phyloP scores from a whole-genome alignment of 768 basidiomycete genomes.

The Pseudohyphozyma bogoriensis region DNA sequence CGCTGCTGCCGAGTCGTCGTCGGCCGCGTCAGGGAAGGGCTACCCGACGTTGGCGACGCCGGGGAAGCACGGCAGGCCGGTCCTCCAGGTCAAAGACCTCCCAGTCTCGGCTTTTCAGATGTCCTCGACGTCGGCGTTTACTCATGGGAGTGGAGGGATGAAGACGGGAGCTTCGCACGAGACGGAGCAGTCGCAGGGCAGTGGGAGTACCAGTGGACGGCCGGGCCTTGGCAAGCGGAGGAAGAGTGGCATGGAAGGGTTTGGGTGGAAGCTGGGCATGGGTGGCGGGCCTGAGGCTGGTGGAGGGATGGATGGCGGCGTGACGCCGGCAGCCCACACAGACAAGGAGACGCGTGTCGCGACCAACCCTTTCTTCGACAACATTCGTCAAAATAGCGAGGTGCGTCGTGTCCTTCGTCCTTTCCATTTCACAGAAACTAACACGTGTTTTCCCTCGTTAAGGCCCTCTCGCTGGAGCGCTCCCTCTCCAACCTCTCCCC shows the following conservation, averaged over 20 bases:
- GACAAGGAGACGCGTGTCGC: constrained; percentile 11
- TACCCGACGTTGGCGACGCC: neutral
- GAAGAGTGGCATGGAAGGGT: constrained; percentile 17
- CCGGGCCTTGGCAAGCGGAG: constrained; percentile 22
- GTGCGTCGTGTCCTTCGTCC: constrained; percentile 13
- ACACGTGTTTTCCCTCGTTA: neutral
- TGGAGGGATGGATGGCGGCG: neutral
- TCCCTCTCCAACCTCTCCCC: constrained; percentile 27
- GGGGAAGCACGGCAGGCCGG: constrained; percentile 19
- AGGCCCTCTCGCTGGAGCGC: constrained; percentile 30
- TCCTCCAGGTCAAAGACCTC: constrained; percentile 34
- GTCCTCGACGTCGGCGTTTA: constrained; percentile 29
- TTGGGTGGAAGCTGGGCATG: neutral
- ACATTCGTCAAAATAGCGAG: constrained; percentile 49
- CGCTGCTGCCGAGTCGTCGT: neutral
- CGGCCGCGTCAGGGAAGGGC: too few species aligned
- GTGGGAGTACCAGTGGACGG: neutral
- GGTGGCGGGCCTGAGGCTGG: too few species aligned
- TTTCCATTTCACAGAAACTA: neutral
- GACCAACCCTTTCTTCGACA: constrained; percentile 87
- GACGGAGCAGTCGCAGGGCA: neutral
- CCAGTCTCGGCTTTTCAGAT: constrained; percentile 41
- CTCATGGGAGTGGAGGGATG: neutral
- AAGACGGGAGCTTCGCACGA: too few species aligned
- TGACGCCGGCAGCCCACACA: neutral